phyloP scores from a whole-genome alignment of 2,329 filamentous ascomycete genomes.

The Phaeomoniella chlamydospora region DNA sequence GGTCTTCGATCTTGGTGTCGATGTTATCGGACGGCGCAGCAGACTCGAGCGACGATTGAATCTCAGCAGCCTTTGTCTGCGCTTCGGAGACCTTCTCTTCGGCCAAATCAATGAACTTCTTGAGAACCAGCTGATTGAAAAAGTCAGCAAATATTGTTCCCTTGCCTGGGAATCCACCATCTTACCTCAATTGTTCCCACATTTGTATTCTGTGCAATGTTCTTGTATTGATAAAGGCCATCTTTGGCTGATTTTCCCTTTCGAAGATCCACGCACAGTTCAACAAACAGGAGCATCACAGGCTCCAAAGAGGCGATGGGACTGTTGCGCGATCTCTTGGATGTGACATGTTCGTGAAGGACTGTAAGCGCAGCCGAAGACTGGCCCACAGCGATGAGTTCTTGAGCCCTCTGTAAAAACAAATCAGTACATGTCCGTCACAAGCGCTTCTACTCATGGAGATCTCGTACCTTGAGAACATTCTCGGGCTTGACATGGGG shows the following conservation, averaged over 20 bases:
- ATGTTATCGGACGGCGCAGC: slow-evolving; percentile 44
- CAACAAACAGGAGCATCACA: slow-evolving; percentile 94
- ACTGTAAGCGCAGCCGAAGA: slow-evolving; percentile 80
- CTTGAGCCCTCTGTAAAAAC: slow-evolving; percentile 61
- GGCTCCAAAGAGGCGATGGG: slow-evolving; percentile 93
- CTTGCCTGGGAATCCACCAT: slow-evolving; percentile 5
- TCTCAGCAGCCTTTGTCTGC: slow-evolving; percentile 88
- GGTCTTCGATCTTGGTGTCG: slow-evolving; percentile 55
- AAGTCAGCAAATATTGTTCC: slow-evolving; percentile 3
- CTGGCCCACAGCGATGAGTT: slow-evolving; percentile 97
- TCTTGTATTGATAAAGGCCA: slow-evolving; percentile 98
- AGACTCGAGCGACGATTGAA: slow-evolving; percentile 72
- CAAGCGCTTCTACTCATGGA: slow-evolving; percentile 2
- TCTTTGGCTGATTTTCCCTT: slow-evolving; percentile 99
- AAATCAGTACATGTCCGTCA: slow-evolving; percentile 9
- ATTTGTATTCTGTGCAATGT: slow-evolving; percentile 98
- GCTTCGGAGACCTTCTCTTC: slow-evolving; percentile 92
- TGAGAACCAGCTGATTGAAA: slow-evolving; percentile 61
- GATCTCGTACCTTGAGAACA: slow-evolving; percentile 61
- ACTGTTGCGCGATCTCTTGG: slow-evolving; percentile 92
- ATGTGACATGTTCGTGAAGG: slow-evolving; percentile 98
- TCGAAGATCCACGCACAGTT: slow-evolving; percentile 90
- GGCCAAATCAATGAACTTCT: slow-evolving; percentile 94
- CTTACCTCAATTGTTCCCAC: slow-evolving; percentile 88
- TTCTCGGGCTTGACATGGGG: slow-evolving; percentile 97